Evolutionary conservation across 2,329 filamentous ascomycete genomes (phyloP).

Genomic region (Phaeosphaeriaceae sp.): DNA sequence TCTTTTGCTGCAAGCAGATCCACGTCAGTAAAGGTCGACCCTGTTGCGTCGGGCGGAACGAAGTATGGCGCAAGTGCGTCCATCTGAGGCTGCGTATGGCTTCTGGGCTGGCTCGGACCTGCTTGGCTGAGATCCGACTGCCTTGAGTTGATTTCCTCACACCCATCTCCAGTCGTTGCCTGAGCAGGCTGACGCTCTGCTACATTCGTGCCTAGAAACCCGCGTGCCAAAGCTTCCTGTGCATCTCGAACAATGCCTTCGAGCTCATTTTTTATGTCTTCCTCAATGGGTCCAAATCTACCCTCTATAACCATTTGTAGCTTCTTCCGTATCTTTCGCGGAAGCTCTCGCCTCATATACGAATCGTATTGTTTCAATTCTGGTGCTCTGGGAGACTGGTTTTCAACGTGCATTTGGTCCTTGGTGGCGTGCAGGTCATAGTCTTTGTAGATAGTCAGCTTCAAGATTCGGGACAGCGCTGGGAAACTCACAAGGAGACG

Average conservation of each 20-base stretch:
- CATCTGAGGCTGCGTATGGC: neutral
- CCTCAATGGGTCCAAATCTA: slow-evolving; percentile 7
- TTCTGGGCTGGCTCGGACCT: neutral
- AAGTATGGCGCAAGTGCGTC: neutral
- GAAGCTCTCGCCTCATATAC: slow-evolving; percentile 12
- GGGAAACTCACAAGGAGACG: slow-evolving; percentile 9
- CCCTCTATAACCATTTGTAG: slow-evolving; percentile 5
- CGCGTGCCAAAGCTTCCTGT: slow-evolving; percentile 8
- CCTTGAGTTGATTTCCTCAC: too few relatives aligned
- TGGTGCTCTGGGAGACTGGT: slow-evolving; percentile 6
- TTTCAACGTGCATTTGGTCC: neutral
- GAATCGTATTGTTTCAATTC: slow-evolving; percentile 10
- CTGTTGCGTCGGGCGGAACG: neutral
- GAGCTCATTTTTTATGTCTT: slow-evolving; percentile 13
- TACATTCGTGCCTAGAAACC: neutral
- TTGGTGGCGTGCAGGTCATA: neutral
- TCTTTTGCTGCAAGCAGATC: neutral
- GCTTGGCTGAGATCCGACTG: neutral
- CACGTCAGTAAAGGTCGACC: neutral
- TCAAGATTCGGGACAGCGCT: neutral
- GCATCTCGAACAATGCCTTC: slow-evolving; percentile 10
- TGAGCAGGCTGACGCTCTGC: too few relatives aligned
- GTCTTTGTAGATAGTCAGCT: too few relatives aligned
- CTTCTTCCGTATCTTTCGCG: slow-evolving; percentile 9
- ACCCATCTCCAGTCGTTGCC: too few relatives aligned